phyloP scores from a whole-genome alignment of 768 basidiomycete species.

The Suillus lakei region DNA sequence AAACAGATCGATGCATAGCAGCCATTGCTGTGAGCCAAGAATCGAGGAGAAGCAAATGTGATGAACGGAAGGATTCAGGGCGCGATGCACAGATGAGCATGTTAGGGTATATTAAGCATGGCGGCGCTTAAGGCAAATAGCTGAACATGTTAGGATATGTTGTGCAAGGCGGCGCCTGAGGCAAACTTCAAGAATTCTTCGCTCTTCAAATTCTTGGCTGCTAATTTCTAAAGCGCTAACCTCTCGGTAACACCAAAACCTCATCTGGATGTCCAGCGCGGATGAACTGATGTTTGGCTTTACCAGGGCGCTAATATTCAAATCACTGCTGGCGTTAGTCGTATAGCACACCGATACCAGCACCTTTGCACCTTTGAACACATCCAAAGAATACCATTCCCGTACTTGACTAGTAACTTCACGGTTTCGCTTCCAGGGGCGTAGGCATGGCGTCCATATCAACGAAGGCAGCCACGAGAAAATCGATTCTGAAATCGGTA shows the following conservation, averaged over 20 bases:
- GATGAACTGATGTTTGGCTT: not conserved
- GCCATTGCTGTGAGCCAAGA: no score
- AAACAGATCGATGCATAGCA: no score
- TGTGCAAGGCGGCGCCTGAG: no score
- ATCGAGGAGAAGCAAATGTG: no score
- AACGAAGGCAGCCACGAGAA: not conserved
- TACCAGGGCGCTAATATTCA: not conserved
- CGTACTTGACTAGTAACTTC: not conserved
- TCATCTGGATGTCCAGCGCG: not conserved
- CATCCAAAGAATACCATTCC: not conserved
- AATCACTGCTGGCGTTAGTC: not conserved
- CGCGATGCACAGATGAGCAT: no score
- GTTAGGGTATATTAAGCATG: no score
- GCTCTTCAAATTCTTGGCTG: not conserved
- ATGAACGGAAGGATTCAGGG: no score
- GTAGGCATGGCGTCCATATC: not conserved
- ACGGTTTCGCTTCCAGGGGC: not conserved
- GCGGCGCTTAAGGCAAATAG: no score
- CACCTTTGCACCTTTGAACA: not conserved
- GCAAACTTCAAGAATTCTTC: no score
- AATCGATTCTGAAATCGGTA: not conserved
- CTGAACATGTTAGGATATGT: no score
- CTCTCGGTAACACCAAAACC: not conserved
- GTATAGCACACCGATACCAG: not conserved
- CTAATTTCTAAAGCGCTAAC: no score